Evolutionary conservation across 23 red algal genomes (phyloP), one percentile per base, ranked within the genome.

Genomic region (Pyropia haitanensis): DNA sequence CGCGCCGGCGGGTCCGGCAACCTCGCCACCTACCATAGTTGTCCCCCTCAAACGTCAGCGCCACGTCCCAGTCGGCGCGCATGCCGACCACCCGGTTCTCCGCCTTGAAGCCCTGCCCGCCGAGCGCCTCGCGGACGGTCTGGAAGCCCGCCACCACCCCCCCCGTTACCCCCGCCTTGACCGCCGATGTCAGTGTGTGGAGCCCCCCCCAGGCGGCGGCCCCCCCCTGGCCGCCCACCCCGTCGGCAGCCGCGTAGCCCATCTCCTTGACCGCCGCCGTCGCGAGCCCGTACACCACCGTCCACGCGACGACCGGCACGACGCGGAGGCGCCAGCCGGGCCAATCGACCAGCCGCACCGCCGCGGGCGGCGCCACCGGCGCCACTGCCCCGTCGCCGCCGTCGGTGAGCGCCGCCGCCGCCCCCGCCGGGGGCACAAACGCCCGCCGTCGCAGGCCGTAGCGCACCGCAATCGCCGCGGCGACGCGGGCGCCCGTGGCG

Each of bases 21-120:
- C 83, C 73, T 61, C 91, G 81, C 27, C 91, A 30, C 49, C 87
- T 51, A 31, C 91, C 88, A 32, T 78, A 67, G 63, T 98, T 98
- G 64, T 89, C 85, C 46, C 94, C 94, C 27, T 98, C 94, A 63
- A 85, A 98, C 29, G 94, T 98, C 17, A 76, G 25, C 23, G 70
- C 70, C 8, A 87, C 81, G 53, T 87, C 81, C 19, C 75, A 72
- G 52, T 61, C 65, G 56, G 64, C 70, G 53, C 82, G 80, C 52
- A 98, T 71, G 3, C 64, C 46, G 0, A 73, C 85, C 21, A 98
- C 88, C 12, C 86, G 70, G 65, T 98, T 98, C 65, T 91, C 94
- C 15, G 86, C 70, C 27, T 79, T 73, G 33, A 85, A 91, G 18
- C 94, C 94, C 62, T 85, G 77, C 21, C 94, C 94, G 16, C 94